Evolutionary conservation across 148 eudicot genomes (phyloP), one percentile per base, ranked within the genome.

Genomic region (Bassia scoparia): DNA sequence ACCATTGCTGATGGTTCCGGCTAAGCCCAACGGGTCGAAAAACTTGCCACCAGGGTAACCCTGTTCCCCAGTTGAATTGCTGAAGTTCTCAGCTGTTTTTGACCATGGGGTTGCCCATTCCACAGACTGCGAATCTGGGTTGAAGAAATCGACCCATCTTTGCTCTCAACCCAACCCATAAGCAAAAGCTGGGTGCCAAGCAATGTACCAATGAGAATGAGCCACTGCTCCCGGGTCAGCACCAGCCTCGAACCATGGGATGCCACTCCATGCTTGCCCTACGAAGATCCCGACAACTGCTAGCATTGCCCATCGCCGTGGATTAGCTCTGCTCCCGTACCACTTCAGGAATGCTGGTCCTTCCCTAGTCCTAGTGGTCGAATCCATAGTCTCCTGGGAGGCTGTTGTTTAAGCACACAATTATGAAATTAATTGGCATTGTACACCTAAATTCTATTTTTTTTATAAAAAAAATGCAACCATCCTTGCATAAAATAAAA

Each of bases 51-150:
- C 98, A 0, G 98, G 98, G 84, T 94, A 94, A 10, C 98, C 98
- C 31, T 94, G 98, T 1, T 94, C 97, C 0, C 98, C 98, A 5
- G 98, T 94, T 26, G 82, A 74, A 24, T 94, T 94, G 26, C 87
- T 86, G 17, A 94, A 94, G 85, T 94, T 94, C 55, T 87, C 96
- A 2, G 98, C 87, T 0, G 97, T 91, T 53, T 65, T 84, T 0
- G 98, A 94, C 97, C 98, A 94, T 1, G 98, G 98, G 3, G 98
- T 94, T 14, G 98, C 98, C 98, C 98, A 94, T 46, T 94, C 97
- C 21, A 94, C 92, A 0, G 98, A 88, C 50, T 94, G 98, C 0
- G 98, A 94, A 30, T 89, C 97, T 0, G 96, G 98, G 91, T 89
- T 86, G 79, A 89, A 94, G 79, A 91, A 94, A 61, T 94, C 98